Evolutionary conservation across 192 early-diverging fungal species (phyloP).

Genomic region (Dispira parvispora): DNA sequence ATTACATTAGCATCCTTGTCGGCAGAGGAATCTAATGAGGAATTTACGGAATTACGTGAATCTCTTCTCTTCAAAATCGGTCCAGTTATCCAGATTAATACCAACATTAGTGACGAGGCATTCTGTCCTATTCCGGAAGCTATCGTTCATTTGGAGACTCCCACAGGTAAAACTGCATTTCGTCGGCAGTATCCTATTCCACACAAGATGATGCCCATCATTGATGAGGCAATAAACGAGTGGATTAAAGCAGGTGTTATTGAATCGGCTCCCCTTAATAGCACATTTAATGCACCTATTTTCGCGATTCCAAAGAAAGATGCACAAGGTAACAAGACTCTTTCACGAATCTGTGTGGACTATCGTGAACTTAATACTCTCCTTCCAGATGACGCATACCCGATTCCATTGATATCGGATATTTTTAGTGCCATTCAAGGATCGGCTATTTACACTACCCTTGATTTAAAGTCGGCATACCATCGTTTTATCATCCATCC

Average conservation of each 20-base stretch:
- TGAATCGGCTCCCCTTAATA: not conserved
- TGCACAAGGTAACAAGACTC: not conserved
- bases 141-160: not conserved
- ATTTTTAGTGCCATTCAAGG: not conserved
- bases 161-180: not conserved
- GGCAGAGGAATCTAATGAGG: no score
- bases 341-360: not conserved
- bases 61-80: no score
- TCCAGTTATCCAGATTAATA: not conserved
- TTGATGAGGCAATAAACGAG: not conserved
- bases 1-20: no score
- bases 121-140: not conserved
- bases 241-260: not conserved
- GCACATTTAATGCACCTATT: conserved; percentile 6
- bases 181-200: not conserved
- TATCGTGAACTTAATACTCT: not conserved
- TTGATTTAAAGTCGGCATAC: conserved; percentile 10
- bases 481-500: not conserved
- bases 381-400: conserved; percentile 4
- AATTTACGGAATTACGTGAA: no score
- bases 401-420: not conserved
- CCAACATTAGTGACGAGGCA: not conserved
- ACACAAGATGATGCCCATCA: not conserved
- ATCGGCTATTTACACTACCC: not conserved
- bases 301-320: conserved; percentile 6